phyloP scores from a whole-genome alignment of 805 yeast genomes.

The Cyberlindnera sargentensis region DNA sequence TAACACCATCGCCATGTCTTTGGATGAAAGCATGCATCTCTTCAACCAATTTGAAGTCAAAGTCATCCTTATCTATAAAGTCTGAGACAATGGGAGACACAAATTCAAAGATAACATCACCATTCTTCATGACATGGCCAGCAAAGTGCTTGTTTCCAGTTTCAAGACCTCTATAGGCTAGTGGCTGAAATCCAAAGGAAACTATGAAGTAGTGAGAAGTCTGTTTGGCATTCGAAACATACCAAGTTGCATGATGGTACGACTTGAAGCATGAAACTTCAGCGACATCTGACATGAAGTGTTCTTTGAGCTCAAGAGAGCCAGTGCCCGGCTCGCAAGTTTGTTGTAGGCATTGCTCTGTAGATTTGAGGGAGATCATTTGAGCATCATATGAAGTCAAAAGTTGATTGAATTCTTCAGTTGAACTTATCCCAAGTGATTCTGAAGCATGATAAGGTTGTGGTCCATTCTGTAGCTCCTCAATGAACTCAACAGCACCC shows the following conservation, averaged over 20 bases:
- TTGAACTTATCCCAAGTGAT: too few relatives aligned
- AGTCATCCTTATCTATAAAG: conserved; percentile 13
- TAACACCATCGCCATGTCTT: conserved; percentile 74
- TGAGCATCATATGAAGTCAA: too few relatives aligned
- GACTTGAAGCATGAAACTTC: conserved; percentile 21
- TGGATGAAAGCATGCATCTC: conserved; percentile 40
- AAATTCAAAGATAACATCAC: conserved; percentile 43
- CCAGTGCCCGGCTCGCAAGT: too few relatives aligned
- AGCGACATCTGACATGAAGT: neutral
- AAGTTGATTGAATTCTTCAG: too few relatives aligned
- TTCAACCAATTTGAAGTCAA: conserved; percentile 17
- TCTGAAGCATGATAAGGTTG: too few relatives aligned
- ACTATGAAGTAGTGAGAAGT: conserved; percentile 48
- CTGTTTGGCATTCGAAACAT: conserved; percentile 66
- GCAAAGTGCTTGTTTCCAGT: conserved; percentile 51
- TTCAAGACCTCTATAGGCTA: conserved; percentile 64
- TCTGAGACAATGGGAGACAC: conserved; percentile 29
- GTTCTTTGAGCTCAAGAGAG: neutral
- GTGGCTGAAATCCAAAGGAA: conserved; percentile 54
- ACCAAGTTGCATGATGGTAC: conserved; percentile 66
- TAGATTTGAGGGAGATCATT: too few relatives aligned
- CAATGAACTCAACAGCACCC: too few relatives aligned
- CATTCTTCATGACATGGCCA: conserved; percentile 56
- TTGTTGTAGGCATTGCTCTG: too few relatives aligned
- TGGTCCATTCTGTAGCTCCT: too few relatives aligned